Evolutionary conservation across 805 yeast genomes (phyloP).

Genomic region (Sugiyamaella marilandica): DNA sequence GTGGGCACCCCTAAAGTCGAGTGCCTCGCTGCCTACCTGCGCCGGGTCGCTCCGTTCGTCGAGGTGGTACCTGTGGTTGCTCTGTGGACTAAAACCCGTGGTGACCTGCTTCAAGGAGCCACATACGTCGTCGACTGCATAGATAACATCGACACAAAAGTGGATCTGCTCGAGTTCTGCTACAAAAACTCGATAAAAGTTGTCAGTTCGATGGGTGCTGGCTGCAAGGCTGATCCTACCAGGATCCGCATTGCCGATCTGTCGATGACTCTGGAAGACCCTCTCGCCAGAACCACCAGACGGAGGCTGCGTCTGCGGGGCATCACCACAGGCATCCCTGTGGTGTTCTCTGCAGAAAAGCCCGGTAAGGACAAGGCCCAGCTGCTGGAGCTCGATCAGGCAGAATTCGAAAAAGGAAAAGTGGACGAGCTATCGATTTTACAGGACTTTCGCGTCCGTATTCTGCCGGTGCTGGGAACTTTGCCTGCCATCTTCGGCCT

Average conservation of each 20-base stretch:
- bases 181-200: slow-evolving; percentile 57
- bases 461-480: slow-evolving; percentile 92
- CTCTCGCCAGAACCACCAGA: slow-evolving; percentile 81
- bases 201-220: slow-evolving; percentile 94
- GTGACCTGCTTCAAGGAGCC: slow-evolving; percentile 54
- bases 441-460: slow-evolving; percentile 86
- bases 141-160: slow-evolving; percentile 95
- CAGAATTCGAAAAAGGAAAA: slow-evolving; percentile 71
- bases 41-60: slow-evolving; percentile 89
- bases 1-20: slow-evolving; percentile 91
- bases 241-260: slow-evolving; percentile 86
- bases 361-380: slow-evolving; percentile 94
- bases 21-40: slow-evolving; percentile 64
- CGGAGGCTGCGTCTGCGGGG: slow-evolving; percentile 78
- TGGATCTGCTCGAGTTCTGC: slow-evolving; percentile 77
- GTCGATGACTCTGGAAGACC: slow-evolving; percentile 88
- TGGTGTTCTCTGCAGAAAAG: slow-evolving; percentile 89
- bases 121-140: slow-evolving; percentile 89
- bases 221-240: slow-evolving; percentile 93
- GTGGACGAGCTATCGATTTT: slow-evolving; percentile 85
- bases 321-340: slow-evolving; percentile 69
- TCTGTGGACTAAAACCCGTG: slow-evolving; percentile 64
- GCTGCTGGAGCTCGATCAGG: slow-evolving; percentile 77
- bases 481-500: slow-evolving; percentile 97
- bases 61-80: slow-evolving; percentile 71